Conservation (phyloP, 306 rosid species). For the Rubus parviflorus region DNA sequence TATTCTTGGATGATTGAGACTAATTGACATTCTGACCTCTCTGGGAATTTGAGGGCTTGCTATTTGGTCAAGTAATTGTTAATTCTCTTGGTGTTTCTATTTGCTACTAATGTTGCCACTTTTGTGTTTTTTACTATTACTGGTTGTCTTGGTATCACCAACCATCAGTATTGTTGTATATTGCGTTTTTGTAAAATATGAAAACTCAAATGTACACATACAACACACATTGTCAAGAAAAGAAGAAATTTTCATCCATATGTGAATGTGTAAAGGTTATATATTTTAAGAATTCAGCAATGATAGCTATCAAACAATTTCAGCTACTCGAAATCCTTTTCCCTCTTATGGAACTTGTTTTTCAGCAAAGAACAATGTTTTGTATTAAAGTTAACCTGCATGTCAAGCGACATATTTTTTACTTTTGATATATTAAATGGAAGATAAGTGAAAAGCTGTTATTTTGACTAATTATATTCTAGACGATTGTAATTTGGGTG, state of each 20-base stretch:
- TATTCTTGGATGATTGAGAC: neutral
- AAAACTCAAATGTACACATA: neutral
- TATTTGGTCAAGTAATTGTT: neutral
- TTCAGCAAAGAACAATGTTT: neutral
- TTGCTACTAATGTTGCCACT: neutral
- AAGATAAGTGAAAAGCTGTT: neutral
- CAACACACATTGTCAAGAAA: neutral
- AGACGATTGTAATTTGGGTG: neutral
- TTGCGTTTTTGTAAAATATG: neutral
- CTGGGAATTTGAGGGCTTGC: neutral
- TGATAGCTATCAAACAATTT: neutral
- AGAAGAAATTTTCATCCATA: too few relatives aligned
- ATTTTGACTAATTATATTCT: neutral
- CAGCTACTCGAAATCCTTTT: neutral
- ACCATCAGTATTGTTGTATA: neutral
- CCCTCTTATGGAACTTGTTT: neutral
- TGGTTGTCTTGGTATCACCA: neutral
- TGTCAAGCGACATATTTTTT: neutral
- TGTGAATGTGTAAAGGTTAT: neutral
- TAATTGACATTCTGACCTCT: neutral
- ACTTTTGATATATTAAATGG: neutral
- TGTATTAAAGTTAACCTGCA: neutral
- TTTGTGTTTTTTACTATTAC: neutral
- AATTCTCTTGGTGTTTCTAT: neutral
- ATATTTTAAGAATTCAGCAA: neutral